phyloP scores from a whole-genome alignment of 2,329 filamentous ascomycete genomes.

The Fusarium sp. region DNA sequence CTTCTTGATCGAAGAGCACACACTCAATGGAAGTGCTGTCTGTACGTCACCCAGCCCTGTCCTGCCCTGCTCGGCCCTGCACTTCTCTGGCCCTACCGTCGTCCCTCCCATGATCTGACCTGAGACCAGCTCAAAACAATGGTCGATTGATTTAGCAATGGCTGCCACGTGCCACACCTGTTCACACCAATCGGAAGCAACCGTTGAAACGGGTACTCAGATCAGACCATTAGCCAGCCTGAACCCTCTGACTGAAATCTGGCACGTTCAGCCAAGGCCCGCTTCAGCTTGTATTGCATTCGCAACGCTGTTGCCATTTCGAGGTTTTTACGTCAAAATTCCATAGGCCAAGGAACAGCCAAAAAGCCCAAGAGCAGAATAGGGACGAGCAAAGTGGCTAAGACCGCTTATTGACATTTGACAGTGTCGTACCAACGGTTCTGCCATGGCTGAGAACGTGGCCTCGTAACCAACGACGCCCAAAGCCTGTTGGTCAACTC shows the following conservation, averaged over 20 bases:
- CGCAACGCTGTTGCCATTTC: neutral
- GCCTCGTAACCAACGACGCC: neutral
- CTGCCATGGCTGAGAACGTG: slow-evolving; percentile 2
- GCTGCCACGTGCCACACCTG: slow-evolving; percentile 39
- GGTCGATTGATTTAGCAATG: slow-evolving; percentile 36
- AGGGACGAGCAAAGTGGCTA: neutral
- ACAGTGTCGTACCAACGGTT: neutral
- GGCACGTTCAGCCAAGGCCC: neutral
- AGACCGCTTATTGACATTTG: neutral
- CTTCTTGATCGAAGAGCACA: slow-evolving; percentile 5
- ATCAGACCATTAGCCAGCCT: slow-evolving; percentile 7
- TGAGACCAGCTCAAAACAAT: slow-evolving; percentile 42
- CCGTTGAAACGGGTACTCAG: slow-evolving; percentile 3
- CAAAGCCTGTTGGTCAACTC: neutral
- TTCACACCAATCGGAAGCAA: slow-evolving; percentile 36
- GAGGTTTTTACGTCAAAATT: neutral
- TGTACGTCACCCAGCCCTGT: slow-evolving; percentile 12
- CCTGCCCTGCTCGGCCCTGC: slow-evolving; percentile 5
- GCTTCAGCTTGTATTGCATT: neutral
- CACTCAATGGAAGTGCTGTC: neutral
- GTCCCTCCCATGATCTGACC: slow-evolving; percentile 34
- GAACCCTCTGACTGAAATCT: slow-evolving; percentile 6
- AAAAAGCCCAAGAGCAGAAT: neutral
- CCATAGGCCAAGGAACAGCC: neutral
- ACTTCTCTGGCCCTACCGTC: neutral